Evolutionary conservation across 2,329 filamentous ascomycete species (phyloP).

Genomic region (Bipolaris zeicola): DNA sequence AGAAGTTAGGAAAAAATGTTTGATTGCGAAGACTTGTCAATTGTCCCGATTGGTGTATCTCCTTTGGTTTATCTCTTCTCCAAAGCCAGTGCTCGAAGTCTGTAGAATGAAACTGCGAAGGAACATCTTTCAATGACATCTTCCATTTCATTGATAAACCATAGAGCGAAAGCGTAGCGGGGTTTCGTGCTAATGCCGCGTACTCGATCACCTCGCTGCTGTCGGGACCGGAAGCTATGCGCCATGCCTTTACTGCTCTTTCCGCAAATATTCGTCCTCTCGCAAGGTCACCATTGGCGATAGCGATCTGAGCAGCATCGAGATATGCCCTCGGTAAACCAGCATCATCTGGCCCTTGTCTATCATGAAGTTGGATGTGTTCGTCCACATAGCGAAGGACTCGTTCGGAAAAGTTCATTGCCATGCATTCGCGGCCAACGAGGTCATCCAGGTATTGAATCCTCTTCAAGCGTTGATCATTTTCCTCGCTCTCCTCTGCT

Average conservation of each 20-base stretch:
- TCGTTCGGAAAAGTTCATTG: slow-evolving; percentile 12
- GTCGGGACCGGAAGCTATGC: slow-evolving; percentile 21
- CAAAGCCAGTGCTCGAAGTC: slow-evolving; percentile 37
- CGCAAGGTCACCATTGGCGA: slow-evolving; percentile 41
- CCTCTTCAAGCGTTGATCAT: slow-evolving; percentile 37
- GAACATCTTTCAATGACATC: slow-evolving; percentile 23
- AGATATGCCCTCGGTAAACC: slow-evolving; percentile 30
- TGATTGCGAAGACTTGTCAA: slow-evolving; percentile 22
- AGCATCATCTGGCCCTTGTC: slow-evolving; percentile 26
- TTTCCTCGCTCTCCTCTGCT: slow-evolving; percentile 35
- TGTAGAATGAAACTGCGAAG: slow-evolving; percentile 12
- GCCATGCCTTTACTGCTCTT: slow-evolving; percentile 16
- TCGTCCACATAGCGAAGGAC: slow-evolving; percentile 28
- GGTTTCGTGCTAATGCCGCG: slow-evolving; percentile 14
- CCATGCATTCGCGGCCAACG: slow-evolving; percentile 23
- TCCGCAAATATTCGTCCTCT: slow-evolving; percentile 39
- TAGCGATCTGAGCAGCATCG: slow-evolving; percentile 34
- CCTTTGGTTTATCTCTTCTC: slow-evolving; percentile 26
- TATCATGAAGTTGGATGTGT: slow-evolving; percentile 13
- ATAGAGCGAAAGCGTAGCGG: slow-evolving; percentile 17
- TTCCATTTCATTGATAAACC: slow-evolving; percentile 32
- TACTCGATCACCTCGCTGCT: slow-evolving; percentile 25
- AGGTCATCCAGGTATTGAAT: slow-evolving; percentile 28
- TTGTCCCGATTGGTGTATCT: slow-evolving; percentile 9
- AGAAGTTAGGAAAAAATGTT: slow-evolving; percentile 26